Percentiles rank a stretch among this genome's conserved stretches.
Conservation (phyloP, 1,284 basidiomycete species). For the Neonothopanus nambi region DNA sequence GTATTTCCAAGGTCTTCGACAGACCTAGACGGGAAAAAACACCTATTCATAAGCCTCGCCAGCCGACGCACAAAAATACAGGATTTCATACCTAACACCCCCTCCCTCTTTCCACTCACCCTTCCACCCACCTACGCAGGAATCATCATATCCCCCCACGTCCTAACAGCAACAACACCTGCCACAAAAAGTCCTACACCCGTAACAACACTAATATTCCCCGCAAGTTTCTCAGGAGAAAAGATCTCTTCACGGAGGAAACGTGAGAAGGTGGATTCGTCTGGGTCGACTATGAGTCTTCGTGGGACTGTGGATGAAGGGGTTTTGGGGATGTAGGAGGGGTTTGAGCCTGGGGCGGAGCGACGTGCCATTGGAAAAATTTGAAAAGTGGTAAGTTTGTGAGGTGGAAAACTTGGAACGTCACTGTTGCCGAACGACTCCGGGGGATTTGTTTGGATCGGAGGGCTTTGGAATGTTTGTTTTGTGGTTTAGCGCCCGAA, state of each 20-base stretch:
- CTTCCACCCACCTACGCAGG: slow-evolving; percentile 44
- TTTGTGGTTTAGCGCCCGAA: too few species aligned
- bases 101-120: not conserved
- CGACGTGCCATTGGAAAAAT: slow-evolving; percentile 65
- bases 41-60: too few species aligned
- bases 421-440: too few species aligned
- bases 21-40: too few species aligned
- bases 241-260: slow-evolving; percentile 68
- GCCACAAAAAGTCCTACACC: slow-evolving; percentile 65
- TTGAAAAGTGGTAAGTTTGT: too few species aligned
- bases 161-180: slow-evolving; percentile 63
- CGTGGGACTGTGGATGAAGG: slow-evolving; percentile 33
- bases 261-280: slow-evolving; percentile 58
- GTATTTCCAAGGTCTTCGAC: not conserved
- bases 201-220: slow-evolving; percentile 68
- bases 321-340: slow-evolving; percentile 54
- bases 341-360: slow-evolving; percentile 48
- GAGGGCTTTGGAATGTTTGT: too few species aligned
- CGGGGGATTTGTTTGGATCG: too few species aligned
- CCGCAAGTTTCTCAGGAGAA: slow-evolving; percentile 68
- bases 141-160: slow-evolving; percentile 75
- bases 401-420: too few species aligned
- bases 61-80: not conserved
- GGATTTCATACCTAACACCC: not conserved
- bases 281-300: slow-evolving; percentile 44